phyloP scores from a whole-genome alignment of 805 yeast species.

The Metschnikowia henanensis region DNA sequence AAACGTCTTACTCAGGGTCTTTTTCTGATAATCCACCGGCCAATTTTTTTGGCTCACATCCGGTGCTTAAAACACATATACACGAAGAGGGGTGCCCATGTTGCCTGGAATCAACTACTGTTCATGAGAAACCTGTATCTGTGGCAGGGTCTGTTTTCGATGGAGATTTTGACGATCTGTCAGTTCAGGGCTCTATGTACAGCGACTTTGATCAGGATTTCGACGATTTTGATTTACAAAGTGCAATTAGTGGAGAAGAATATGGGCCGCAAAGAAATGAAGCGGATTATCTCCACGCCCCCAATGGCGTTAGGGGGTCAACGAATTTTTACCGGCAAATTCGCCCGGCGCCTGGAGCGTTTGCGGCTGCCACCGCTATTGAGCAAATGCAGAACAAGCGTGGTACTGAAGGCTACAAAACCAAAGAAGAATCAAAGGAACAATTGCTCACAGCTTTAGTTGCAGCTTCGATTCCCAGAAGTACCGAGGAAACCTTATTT shows the following conservation, averaged over 20 bases:
- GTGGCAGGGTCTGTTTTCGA: slow-evolving; percentile 59
- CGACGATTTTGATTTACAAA: slow-evolving; percentile 17
- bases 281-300: not conserved
- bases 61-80: slow-evolving; percentile 1
- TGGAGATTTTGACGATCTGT: slow-evolving; percentile 29
- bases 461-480: slow-evolving; percentile 72
- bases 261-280: not conserved
- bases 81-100: slow-evolving; percentile 51
- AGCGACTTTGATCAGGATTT: slow-evolving; percentile 43
- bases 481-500: slow-evolving; percentile 76
- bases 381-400: slow-evolving; percentile 50
- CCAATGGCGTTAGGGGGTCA: not conserved
- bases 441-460: slow-evolving; percentile 46
- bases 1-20: no score
- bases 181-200: slow-evolving; percentile 36
- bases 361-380: slow-evolving; percentile 34
- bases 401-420: slow-evolving; percentile 13
- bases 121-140: slow-evolving; percentile 65
- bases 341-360: slow-evolving; percentile 50
- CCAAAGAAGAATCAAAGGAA: slow-evolving; percentile 29
- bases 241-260: not conserved
- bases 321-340: slow-evolving; percentile 39
- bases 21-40: no score
- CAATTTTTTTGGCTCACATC: not conserved
- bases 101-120: slow-evolving; percentile 50